Evolutionary conservation across 2,329 filamentous ascomycete species (phyloP).

Genomic region (Scytalidium lignicola): DNA sequence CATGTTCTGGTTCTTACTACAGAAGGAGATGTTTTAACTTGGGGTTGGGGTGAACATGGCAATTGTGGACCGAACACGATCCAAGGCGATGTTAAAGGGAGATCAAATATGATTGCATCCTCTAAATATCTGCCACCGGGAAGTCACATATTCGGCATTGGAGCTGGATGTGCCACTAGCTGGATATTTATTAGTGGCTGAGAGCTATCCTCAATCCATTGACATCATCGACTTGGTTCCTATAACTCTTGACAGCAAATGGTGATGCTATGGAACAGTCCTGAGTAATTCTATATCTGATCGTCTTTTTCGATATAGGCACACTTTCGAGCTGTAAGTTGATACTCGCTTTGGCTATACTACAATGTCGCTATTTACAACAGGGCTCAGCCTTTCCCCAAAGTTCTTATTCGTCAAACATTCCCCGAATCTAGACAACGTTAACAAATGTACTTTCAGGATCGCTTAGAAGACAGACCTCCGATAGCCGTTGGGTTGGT

Average conservation of each 20-base stretch:
- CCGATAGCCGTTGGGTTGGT: conserved; percentile 69
- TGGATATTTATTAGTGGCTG: conserved; percentile 55
- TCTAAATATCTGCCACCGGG: conserved; percentile 46
- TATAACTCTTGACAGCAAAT: too few relatives aligned
- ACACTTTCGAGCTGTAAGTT: background rate
- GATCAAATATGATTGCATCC: conserved; percentile 62
- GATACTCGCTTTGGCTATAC: too few relatives aligned
- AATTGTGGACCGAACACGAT: conserved; percentile 75
- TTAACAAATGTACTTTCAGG: conserved; percentile 18
- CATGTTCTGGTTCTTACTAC: conserved; percentile 71
- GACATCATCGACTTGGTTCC: too few relatives aligned
- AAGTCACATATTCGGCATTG: conserved; percentile 54
- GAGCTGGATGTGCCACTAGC: conserved; percentile 86
- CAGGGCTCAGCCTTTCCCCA: too few relatives aligned
- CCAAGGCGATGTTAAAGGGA: conserved; percentile 62
- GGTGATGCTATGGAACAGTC: too few relatives aligned
- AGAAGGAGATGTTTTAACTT: conserved; percentile 66
- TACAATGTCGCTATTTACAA: too few relatives aligned
- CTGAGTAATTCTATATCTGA: too few relatives aligned
- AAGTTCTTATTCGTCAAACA: conserved; percentile 25
- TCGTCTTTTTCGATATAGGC: too few relatives aligned
- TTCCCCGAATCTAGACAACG: conserved; percentile 20
- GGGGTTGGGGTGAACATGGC: conserved; percentile 98
- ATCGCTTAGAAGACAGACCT: conserved; percentile 45
- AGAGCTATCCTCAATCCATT: conserved; percentile 4